Evolutionary conservation across 148 eudicot species (phyloP).

Genomic region (Rhododendron williamsianum): DNA sequence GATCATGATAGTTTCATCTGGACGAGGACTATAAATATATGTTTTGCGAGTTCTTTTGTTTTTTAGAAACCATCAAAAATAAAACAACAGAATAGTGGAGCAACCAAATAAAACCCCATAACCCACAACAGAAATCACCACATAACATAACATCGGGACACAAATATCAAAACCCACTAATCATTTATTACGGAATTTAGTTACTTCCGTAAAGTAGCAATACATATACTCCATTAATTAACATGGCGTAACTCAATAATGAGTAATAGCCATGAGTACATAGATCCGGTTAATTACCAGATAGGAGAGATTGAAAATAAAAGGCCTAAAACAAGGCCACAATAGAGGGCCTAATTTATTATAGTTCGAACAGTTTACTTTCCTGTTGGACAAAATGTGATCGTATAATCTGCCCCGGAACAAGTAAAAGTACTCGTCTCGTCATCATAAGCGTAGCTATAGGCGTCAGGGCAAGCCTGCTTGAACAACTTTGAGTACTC

Average conservation of each 20-base stretch:
- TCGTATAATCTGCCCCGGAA: conserved; percentile 56
- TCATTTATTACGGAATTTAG: neutral
- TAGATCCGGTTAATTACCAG: too few relatives aligned
- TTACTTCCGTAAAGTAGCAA: neutral
- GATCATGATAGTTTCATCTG: too few relatives aligned
- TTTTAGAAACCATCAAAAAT: neutral
- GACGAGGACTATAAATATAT: too few relatives aligned
- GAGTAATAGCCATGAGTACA: neutral
- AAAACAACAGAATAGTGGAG: neutral
- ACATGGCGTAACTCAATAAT: too few relatives aligned
- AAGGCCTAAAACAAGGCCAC: neutral
- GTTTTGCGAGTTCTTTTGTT: neutral
- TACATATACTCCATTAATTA: too few relatives aligned
- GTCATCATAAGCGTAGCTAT: conserved; percentile 86
- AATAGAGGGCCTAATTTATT: neutral
- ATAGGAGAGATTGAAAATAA: neutral
- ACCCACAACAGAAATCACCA: neutral
- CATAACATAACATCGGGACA: neutral
- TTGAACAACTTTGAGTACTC: conserved; percentile 63
- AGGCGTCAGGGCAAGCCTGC: conserved; percentile 71
- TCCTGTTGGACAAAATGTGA: conserved; percentile 63
- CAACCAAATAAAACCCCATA: too few relatives aligned
- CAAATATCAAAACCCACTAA: neutral
- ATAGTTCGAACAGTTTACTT: neutral
- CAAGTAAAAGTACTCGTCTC: conserved; percentile 79